These are phyloP conservation scores for Candida hungchunana DNA, from an alignment of 805 yeast species.

Conservation along the genomic window DNA sequence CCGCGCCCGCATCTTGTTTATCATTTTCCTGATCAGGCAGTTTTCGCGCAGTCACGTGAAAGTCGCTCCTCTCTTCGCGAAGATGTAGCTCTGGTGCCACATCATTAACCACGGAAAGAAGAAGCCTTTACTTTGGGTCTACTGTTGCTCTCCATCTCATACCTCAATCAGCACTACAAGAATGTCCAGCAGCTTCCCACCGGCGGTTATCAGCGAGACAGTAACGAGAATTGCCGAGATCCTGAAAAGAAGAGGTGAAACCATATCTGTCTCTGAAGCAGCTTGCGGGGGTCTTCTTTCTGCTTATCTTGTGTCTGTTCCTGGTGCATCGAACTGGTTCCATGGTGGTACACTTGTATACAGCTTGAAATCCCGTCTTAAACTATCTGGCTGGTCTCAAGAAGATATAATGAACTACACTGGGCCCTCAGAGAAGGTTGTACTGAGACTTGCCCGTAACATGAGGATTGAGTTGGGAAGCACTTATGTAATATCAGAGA, in stretches of 20 bases:
- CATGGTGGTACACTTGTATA: constrained; percentile 83
- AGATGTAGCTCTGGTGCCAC: too few relatives aligned
- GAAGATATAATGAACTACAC: constrained; percentile 68
- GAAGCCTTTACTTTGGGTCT: too few relatives aligned
- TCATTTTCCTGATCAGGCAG: constrained; percentile 9
- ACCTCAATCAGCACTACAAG: too few relatives aligned
- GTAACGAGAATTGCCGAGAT: constrained; percentile 57
- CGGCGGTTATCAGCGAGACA: constrained; percentile 44
- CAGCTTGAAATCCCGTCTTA: constrained; percentile 68
- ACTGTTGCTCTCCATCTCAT: too few relatives aligned
- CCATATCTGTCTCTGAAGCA: constrained; percentile 79
- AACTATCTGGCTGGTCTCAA: constrained; percentile 74
- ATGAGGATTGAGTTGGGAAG: constrained; percentile 77
- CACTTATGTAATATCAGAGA: constrained; percentile 76
- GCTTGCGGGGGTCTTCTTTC: constrained; percentile 88
- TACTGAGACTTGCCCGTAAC: constrained; percentile 70
- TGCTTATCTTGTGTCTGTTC: constrained; percentile 74
- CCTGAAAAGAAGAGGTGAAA: constrained; percentile 49
- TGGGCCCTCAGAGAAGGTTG: constrained; percentile 79
- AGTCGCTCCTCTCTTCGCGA: background rate
- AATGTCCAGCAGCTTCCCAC: constrained; percentile 52
- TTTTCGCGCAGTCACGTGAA: constrained; percentile 3
- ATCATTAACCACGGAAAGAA: too few relatives aligned
- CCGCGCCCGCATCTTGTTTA: constrained; percentile 11
- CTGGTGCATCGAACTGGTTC: constrained; percentile 81